Conservation (phyloP, 73 alveolate species). For the Symbiodinium natans region DNA sequence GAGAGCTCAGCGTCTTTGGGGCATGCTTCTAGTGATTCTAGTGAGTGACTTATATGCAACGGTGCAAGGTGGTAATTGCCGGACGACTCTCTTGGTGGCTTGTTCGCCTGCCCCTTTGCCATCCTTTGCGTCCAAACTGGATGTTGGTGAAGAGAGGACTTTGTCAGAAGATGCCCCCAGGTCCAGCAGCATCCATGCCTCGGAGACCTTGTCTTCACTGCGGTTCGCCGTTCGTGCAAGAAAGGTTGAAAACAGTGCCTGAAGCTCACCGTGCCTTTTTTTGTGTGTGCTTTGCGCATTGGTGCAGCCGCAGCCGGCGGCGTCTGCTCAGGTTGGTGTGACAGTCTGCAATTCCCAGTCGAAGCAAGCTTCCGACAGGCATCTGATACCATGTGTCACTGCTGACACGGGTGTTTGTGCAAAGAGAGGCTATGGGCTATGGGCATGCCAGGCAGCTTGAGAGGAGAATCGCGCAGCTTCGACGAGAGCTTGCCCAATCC, state of each 20-base stretch:
- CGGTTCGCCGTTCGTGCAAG: slow-evolving; percentile 78
- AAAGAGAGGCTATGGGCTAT: not conserved
- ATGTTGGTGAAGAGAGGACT: too few species aligned
- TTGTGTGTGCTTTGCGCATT: not conserved
- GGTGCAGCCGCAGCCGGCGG: not conserved
- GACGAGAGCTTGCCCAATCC: not conserved
- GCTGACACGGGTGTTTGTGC: too few species aligned
- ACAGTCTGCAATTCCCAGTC: not conserved
- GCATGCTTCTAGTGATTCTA: not conserved
- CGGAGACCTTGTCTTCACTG: slow-evolving; percentile 62
- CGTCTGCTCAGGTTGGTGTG: not conserved
- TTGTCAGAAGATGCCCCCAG: not conserved
- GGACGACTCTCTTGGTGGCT: slow-evolving; percentile 70
- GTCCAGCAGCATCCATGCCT: slow-evolving; percentile 32
- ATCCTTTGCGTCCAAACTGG: too few species aligned
- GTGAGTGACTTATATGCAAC: not conserved
- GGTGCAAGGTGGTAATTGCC: slow-evolving; percentile 75
- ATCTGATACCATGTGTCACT: not conserved
- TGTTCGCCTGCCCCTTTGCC: slow-evolving; percentile 24
- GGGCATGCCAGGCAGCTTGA: not conserved
- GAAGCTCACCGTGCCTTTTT: not conserved
- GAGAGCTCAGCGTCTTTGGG: not conserved
- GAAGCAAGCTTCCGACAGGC: not conserved
- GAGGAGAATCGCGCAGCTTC: slow-evolving; percentile 18
- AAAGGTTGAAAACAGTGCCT: slow-evolving; percentile 61